These are phyloP conservation scores for Trypanosoma mega DNA, from an alignment of 208 protist genomes.

Conservation along the genomic window DNA sequence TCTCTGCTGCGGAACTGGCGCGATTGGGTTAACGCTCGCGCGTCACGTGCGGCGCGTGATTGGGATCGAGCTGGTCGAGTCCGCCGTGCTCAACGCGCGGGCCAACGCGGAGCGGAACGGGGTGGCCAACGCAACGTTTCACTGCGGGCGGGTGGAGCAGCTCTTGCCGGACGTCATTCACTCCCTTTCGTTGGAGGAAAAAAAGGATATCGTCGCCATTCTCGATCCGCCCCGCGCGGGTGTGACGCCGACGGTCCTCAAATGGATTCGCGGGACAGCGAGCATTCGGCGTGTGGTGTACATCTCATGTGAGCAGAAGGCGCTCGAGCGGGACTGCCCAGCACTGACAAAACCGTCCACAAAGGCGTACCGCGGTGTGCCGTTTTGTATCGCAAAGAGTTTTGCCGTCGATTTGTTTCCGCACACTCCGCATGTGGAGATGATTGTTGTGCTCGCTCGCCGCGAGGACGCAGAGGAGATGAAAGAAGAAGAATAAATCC, in stretches of 20 bases:
- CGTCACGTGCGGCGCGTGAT: slow-evolving; percentile 84
- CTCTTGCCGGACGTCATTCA: slow-evolving; percentile 69
- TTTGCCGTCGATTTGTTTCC: slow-evolving; percentile 96
- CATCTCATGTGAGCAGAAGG: slow-evolving; percentile 95
- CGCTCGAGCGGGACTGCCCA: slow-evolving; percentile 86
- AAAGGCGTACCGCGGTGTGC: slow-evolving; percentile 69
- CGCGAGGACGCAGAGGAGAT: slow-evolving; percentile 10
- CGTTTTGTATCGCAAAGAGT: slow-evolving; percentile 82
- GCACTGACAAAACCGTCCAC: slow-evolving; percentile 72
- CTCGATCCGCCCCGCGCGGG: slow-evolving; percentile 91
- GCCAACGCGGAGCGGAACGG: slow-evolving; percentile 86
- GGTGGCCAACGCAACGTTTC: slow-evolving; percentile 87
- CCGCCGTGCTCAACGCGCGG: slow-evolving; percentile 84
- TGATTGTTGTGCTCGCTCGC: slow-evolving; percentile 89
- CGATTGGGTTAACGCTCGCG: slow-evolving; percentile 91
- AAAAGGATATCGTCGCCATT: slow-evolving; percentile 77
- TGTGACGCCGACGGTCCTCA: slow-evolving; percentile 87
- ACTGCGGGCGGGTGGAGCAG: slow-evolving; percentile 92
- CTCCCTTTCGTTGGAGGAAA: slow-evolving; percentile 38
- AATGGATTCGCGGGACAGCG: slow-evolving; percentile 88
- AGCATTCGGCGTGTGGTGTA: slow-evolving; percentile 93
- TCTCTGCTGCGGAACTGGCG: slow-evolving; percentile 96
- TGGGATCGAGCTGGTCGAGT: slow-evolving; percentile 92
- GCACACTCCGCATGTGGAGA: slow-evolving; percentile 94
- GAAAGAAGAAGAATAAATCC: not conserved